phyloP scores from a whole-genome alignment of 768 basidiomycete species.

The Asterophora parasitica region DNA sequence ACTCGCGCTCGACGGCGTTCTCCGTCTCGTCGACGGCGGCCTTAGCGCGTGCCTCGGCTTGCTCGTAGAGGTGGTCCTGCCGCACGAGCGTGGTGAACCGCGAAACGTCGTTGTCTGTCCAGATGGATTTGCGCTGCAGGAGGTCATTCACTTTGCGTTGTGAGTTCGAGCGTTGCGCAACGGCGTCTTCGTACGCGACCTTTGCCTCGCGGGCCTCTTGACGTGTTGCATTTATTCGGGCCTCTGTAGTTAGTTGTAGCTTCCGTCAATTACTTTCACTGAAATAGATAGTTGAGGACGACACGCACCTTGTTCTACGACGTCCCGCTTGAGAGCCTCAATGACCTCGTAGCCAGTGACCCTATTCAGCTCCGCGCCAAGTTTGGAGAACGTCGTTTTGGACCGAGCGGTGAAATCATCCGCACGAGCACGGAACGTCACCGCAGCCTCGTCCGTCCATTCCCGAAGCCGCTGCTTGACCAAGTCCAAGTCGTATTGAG shows the following conservation, averaged over 20 bases:
- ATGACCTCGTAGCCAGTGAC: slow-evolving; percentile 92
- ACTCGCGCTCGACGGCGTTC: slow-evolving; percentile 78
- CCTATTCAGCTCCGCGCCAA: slow-evolving; percentile 78
- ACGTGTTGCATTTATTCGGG: slow-evolving; percentile 62
- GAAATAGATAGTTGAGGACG: slow-evolving; percentile 6
- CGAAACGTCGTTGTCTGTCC: slow-evolving; percentile 84
- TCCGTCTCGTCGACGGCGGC: slow-evolving; percentile 63
- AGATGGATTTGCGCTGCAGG: slow-evolving; percentile 87
- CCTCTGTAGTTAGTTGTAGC: slow-evolving; percentile 45
- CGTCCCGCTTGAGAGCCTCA: slow-evolving; percentile 71
- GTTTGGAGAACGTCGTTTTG: slow-evolving; percentile 58
- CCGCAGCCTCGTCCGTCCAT: slow-evolving; percentile 44
- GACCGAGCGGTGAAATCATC: slow-evolving; percentile 56
- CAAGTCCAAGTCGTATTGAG: slow-evolving; percentile 29
- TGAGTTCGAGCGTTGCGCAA: slow-evolving; percentile 73
- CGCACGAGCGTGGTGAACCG: slow-evolving; percentile 88
- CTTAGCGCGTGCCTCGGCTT: slow-evolving; percentile 71
- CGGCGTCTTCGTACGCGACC: slow-evolving; percentile 68
- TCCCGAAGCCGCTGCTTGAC: slow-evolving; percentile 39
- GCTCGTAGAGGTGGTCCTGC: slow-evolving; percentile 84
- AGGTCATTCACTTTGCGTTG: slow-evolving; percentile 97
- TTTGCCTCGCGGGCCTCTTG: slow-evolving; percentile 70
- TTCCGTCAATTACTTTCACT: neutral
- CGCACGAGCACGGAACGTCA: slow-evolving; percentile 46
- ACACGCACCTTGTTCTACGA: slow-evolving; percentile 74